Evolutionary conservation across 805 yeast species (phyloP).

Genomic region (Metschnikowia corniflorae): DNA sequence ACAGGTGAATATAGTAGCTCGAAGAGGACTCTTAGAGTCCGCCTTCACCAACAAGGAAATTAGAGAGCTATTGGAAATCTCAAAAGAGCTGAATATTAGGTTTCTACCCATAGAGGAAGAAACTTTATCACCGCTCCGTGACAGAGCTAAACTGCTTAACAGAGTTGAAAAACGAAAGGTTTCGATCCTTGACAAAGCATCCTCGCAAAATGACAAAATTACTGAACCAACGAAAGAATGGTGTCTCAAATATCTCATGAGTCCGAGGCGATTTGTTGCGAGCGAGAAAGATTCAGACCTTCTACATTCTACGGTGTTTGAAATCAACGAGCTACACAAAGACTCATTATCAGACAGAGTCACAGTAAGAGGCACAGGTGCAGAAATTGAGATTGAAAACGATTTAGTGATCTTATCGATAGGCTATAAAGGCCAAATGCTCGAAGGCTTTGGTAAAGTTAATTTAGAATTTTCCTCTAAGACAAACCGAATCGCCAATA

Average conservation of each 20-base stretch:
- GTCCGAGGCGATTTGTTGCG: constrained; percentile 55
- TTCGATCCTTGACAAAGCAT: constrained; percentile 56
- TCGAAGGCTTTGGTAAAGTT: constrained; percentile 52
- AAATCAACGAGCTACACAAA: constrained; percentile 41
- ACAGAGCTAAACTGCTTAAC: constrained; percentile 31
- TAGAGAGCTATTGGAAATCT: constrained; percentile 71
- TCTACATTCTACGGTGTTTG: constrained; percentile 47
- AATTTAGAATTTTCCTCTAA: constrained; percentile 26
- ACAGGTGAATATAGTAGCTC: constrained; percentile 69
- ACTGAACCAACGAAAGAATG: constrained; percentile 37
- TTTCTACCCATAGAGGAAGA: constrained; percentile 38
- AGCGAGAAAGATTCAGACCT: constrained; percentile 32
- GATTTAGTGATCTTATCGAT: constrained; percentile 77
- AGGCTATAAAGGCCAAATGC: constrained; percentile 72
- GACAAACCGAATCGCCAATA: constrained; percentile 28
- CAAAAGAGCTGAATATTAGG: constrained; percentile 44
- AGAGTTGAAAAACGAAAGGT: constrained; percentile 64
- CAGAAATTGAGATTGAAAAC: constrained; percentile 32
- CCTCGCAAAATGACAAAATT: constrained; percentile 1
- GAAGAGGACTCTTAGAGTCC: constrained; percentile 81
- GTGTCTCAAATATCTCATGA: constrained; percentile 65
- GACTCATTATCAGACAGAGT: constrained; percentile 29
- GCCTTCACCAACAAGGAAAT: constrained; percentile 92
- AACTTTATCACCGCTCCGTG: constrained; percentile 24
- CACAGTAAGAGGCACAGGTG: constrained; percentile 34